Conservation (phyloP, 1,139 yeast species). For the Hyphopichia khmerensis region DNA sequence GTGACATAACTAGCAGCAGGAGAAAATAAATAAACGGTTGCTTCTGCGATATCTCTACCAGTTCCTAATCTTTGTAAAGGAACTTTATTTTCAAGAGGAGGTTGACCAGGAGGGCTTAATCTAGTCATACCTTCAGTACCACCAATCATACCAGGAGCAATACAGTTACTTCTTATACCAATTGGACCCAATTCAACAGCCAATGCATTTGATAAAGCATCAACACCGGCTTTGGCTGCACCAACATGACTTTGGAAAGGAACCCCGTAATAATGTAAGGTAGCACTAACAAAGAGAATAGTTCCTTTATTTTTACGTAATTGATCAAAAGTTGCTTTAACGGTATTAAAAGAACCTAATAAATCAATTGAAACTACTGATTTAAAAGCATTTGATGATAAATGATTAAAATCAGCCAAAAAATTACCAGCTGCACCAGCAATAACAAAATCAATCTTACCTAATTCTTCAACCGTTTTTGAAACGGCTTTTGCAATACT, state of each 20-base stretch:
- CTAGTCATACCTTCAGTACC: constrained; percentile 84
- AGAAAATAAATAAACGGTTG: constrained; percentile 81
- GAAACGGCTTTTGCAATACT: constrained; percentile 63
- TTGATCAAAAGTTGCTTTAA: constrained; percentile 74
- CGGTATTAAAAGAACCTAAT: constrained; percentile 85
- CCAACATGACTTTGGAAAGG: constrained; percentile 89
- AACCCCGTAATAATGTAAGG: constrained; percentile 86
- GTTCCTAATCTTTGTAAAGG: constrained; percentile 81
- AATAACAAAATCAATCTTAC: constrained; percentile 78
- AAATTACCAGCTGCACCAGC: constrained; percentile 99
- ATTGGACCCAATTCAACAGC: constrained; percentile 92
- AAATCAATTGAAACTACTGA: constrained; percentile 85
- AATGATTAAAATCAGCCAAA: constrained; percentile 71
- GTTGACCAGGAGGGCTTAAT: constrained; percentile 38
- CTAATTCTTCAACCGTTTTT: constrained; percentile 62
- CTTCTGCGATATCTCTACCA: constrained; percentile 80
- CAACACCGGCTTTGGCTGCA: constrained; percentile 96
- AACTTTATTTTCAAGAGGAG: constrained; percentile 42
- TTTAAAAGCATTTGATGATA: constrained; percentile 86
- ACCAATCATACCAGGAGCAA: constrained; percentile 88
- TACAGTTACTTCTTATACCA: constrained; percentile 78
- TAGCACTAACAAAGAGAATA: constrained; percentile 84
- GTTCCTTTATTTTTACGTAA: constrained; percentile 68
- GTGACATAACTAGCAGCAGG: constrained; percentile 77
- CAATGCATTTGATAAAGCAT: constrained; percentile 78